A percentile compares a stretch with the other conserved stretches of the same genome.
phyloP scores from a whole-genome alignment of 73 alveolate species.

The Strombidium stylifer region DNA sequence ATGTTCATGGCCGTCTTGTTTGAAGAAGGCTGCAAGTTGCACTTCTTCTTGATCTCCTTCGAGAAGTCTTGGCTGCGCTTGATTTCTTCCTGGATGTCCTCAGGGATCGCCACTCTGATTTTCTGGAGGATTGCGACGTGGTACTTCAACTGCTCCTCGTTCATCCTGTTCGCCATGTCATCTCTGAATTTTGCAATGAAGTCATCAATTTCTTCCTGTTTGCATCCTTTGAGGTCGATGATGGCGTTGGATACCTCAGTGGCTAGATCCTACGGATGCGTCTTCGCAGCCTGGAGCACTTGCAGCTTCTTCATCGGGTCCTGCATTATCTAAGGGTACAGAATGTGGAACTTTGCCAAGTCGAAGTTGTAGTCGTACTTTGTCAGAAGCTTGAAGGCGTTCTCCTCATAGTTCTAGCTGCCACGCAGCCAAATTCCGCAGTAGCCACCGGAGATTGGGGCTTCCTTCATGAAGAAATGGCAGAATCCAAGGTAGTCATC shows the following conservation, averaged over 20 bases:
- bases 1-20: slow-evolving; percentile 18
- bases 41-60: slow-evolving; percentile 37
- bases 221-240: slow-evolving; percentile 49
- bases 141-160: slow-evolving; percentile 31
- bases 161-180: slow-evolving; percentile 24
- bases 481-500: slow-evolving; percentile 33
- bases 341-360: slow-evolving; percentile 52
- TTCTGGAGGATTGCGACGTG: slow-evolving; percentile 13
- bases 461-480: slow-evolving; percentile 39
- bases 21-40: slow-evolving; percentile 31
- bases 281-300: not conserved
- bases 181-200: slow-evolving; percentile 7
- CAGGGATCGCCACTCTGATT: slow-evolving; percentile 38
- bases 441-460: not conserved
- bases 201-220: slow-evolving; percentile 28
- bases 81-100: slow-evolving; percentile 33
- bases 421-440: slow-evolving; percentile 37
- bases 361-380: slow-evolving; percentile 38
- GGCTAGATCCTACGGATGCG: slow-evolving; percentile 19
- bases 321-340: slow-evolving; percentile 39
- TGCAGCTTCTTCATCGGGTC: slow-evolving; percentile 20
- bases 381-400: slow-evolving; percentile 30
- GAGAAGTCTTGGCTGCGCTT: slow-evolving; percentile 24
- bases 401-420: slow-evolving; percentile 20
- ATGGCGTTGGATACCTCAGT: slow-evolving; percentile 28